Evolutionary conservation across 495 filamentous ascomycete genomes (phyloP), one percentile per base, ranked within the genome.

Genomic region (Chaetomidium leptoderma): DNA sequence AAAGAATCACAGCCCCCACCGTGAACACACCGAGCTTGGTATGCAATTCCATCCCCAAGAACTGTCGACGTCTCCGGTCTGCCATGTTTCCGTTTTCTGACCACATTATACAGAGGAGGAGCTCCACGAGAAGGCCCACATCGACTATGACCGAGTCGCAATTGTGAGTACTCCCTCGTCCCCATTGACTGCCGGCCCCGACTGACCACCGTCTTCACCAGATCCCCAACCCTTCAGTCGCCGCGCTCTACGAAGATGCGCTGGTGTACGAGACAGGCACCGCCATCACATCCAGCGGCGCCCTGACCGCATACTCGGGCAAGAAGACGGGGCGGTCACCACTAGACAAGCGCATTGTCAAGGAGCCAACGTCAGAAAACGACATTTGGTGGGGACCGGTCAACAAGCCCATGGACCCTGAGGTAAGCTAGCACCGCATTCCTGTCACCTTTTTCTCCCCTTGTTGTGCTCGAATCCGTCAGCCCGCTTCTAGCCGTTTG

Each of bases 181-280:
- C 6, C 16, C 14, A 16, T 8, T 17, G 7, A 14, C 21, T 10
- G 3, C 0, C 2, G 10, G 1, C 4, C 64, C 53, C 58, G 59
- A 56, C 60, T 63, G 44, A 62, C 59, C 40, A 1, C 0, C 14
- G 30, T 50, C 42, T 55, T 58, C 33, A 24, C 32, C 66, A 95
- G 90, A 89, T 93, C 64, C 86, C 88, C 76, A 96, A 93, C 75
- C 90, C 68, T 82, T 92, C 72, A 36, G 93, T 97, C 57, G 84
- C 95, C 65, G 89, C 93, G 59, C 83, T 98, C 60, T 97, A 98
- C 80, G 93, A 98, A 83, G 93, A 98, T 87, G 93, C 93, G 55
- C 82, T 98, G 47, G 93, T 97, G 63, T 98, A 97, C 79, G 93
- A 98, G 79, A 92, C 90, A 56, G 93, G 93, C 67, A 92, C 92